phyloP scores from a whole-genome alignment of 2,329 filamentous ascomycete species.

The Zasmidium cellare region DNA sequence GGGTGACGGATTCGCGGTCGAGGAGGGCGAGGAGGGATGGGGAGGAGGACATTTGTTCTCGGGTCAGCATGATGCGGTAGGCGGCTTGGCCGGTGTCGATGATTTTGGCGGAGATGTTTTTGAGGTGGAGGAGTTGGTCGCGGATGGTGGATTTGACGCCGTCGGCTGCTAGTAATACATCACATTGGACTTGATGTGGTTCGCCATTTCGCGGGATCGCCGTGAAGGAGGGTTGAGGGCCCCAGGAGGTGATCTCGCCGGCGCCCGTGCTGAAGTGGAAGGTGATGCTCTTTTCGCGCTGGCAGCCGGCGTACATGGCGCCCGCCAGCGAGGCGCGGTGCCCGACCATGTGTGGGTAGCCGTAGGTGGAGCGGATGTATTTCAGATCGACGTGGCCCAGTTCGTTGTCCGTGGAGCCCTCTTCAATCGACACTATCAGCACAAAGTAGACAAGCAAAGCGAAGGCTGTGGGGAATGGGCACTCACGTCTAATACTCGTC shows the following conservation, averaged over 20 bases:
- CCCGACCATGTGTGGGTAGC: slow-evolving; percentile 77
- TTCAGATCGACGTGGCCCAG: slow-evolving; percentile 69
- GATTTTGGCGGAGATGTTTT: slow-evolving; percentile 56
- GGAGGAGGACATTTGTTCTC: slow-evolving; percentile 66
- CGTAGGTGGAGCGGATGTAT: slow-evolving; percentile 67
- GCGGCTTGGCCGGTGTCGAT: slow-evolving; percentile 73
- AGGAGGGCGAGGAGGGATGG: slow-evolving; percentile 68
- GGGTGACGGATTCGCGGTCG: slow-evolving; percentile 65
- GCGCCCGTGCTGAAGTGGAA: slow-evolving; percentile 67
- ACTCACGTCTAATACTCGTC: slow-evolving; percentile 69
- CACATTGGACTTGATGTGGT: slow-evolving; percentile 53
- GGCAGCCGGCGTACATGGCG: slow-evolving; percentile 69
- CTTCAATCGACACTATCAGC: too few species aligned
- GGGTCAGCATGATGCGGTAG: slow-evolving; percentile 74
- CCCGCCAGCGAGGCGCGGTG: slow-evolving; percentile 72
- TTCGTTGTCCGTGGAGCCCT: slow-evolving; percentile 68
- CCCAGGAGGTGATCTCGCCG: slow-evolving; percentile 59
- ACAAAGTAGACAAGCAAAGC: neutral
- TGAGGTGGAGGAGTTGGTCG: slow-evolving; percentile 55
- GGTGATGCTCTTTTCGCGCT: slow-evolving; percentile 60
- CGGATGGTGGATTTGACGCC: slow-evolving; percentile 51
- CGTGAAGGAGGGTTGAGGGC: slow-evolving; percentile 60
- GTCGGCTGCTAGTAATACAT: slow-evolving; percentile 48
- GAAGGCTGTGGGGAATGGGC: too few species aligned
- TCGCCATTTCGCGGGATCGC: slow-evolving; percentile 57